Evolutionary conservation across 2,329 filamentous ascomycete genomes (phyloP).

Genomic region (Graphilbum fragrans): DNA sequence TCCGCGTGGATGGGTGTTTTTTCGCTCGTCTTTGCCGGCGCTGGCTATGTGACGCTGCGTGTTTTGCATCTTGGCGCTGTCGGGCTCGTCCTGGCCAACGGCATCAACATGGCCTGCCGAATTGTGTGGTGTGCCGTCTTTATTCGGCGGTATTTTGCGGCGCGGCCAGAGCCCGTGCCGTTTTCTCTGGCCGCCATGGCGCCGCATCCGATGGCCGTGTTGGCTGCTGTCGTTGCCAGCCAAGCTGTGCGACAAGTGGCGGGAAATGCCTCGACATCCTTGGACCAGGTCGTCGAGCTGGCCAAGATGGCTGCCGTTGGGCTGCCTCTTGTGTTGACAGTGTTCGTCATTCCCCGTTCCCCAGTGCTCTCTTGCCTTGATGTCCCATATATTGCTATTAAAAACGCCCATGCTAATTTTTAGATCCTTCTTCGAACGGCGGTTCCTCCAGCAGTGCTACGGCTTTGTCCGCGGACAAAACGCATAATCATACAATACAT

Average conservation of each 20-base stretch:
- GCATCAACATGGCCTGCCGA: slow-evolving; percentile 77
- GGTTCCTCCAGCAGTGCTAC: slow-evolving; percentile 39
- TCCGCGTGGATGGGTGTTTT: slow-evolving; percentile 76
- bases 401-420: neutral
- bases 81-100: slow-evolving; percentile 78
- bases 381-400: neutral
- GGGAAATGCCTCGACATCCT: slow-evolving; percentile 18
- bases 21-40: slow-evolving; percentile 60
- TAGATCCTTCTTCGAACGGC: slow-evolving; percentile 38
- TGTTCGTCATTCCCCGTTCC: slow-evolving; percentile 41
- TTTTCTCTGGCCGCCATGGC: slow-evolving; percentile 29
- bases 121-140: slow-evolving; percentile 72
- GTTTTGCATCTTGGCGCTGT: slow-evolving; percentile 58
- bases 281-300: slow-evolving; percentile 22
- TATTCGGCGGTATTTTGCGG: slow-evolving; percentile 50
- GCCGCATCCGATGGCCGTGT: slow-evolving; percentile 29
- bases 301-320: slow-evolving; percentile 37
- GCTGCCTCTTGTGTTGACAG: slow-evolving; percentile 36
- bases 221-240: slow-evolving; percentile 30
- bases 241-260: slow-evolving; percentile 22
- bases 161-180: slow-evolving; percentile 16
- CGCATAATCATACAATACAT: neutral
- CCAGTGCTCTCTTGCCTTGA: neutral
- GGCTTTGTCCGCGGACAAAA: slow-evolving; percentile 3
- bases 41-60: slow-evolving; percentile 65